phyloP scores from a whole-genome alignment of 257 asterid species.

The Penstemon barbatus region DNA sequence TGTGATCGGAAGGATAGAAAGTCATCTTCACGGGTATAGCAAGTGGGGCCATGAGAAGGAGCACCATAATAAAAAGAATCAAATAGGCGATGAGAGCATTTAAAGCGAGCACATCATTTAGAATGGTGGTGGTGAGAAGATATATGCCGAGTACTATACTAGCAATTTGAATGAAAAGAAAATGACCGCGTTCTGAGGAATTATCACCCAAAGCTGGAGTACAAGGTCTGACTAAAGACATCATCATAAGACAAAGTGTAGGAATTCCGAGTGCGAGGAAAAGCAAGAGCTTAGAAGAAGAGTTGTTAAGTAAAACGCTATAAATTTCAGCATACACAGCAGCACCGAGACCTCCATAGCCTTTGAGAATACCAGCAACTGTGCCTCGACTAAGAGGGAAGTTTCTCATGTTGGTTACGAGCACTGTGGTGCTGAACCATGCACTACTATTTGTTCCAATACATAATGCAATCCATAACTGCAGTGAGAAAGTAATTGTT shows the following conservation, averaged over 20 bases:
- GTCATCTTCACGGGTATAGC: slow-evolving; percentile 73
- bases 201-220: slow-evolving; percentile 63
- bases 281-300: slow-evolving; percentile 52
- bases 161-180: slow-evolving; percentile 58
- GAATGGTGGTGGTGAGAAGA: slow-evolving; percentile 53
- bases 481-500: slow-evolving; percentile 29
- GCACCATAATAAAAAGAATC: slow-evolving; percentile 49
- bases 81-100: slow-evolving; percentile 36
- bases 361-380: slow-evolving; percentile 73
- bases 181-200: slow-evolving; percentile 52
- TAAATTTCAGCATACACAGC: slow-evolving; percentile 70
- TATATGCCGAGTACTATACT: slow-evolving; percentile 61
- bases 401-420: slow-evolving; percentile 78
- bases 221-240: slow-evolving; percentile 64
- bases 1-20: slow-evolving; percentile 44
- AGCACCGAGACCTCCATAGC: slow-evolving; percentile 67
- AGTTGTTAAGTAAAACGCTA: slow-evolving; percentile 47
- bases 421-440: slow-evolving; percentile 71
- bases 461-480: slow-evolving; percentile 68
- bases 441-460: slow-evolving; percentile 64
- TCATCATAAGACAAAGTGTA: slow-evolving; percentile 46
- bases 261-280: slow-evolving; percentile 66
- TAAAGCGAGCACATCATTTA: slow-evolving; percentile 39
- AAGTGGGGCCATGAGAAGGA: slow-evolving; percentile 69
- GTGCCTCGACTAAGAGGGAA: slow-evolving; percentile 72